Evolutionary conservation across 2,329 filamentous ascomycete genomes (phyloP), one percentile per base, ranked within the genome.

Genomic region (Aspergillus tanneri): DNA sequence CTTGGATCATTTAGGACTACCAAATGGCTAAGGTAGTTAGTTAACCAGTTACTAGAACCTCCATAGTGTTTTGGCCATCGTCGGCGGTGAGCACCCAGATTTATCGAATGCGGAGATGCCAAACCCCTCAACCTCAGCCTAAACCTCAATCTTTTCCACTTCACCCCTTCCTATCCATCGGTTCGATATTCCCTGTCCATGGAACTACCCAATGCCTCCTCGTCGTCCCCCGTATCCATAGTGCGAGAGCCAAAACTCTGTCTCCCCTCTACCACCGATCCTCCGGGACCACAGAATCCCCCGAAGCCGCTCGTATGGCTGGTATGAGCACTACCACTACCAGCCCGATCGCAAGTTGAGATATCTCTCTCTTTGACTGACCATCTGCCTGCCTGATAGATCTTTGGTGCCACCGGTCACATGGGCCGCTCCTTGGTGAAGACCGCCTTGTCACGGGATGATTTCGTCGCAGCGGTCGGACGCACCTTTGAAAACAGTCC

Each of bases 371-470:
- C 11, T 46, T 12, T 27, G 35, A 32, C 41, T 46, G 46, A 37
- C 24, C 49, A 35, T n/a, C 12, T 12, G 5, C 49, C 54, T 54
- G 37, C 11, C 43, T 23, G 18, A 28, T 32, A 90, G 89, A 78
- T 97, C 46, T 99, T 96, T 70, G 93, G 93, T 40, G 91, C 90
- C 40, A 96, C 91, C n/a, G 93, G 93, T 47, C 93, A 99, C 63
- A 95, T 97, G 79, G 93, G 93, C 50, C 86, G 90, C 43, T 95
- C 88, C 6, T 82, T 97, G 16, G 88, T 92, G 50, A 92, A 93
- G 62, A 84, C 82, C 46, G 90, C 88, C 12, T 78, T 97, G 18
- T 77, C 82, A 12, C 87, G 90, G 59, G 86, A 87, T 58, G 93
- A 99, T 66, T 79, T 85, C 42, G 92, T 96, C 48, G 85, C 86